Percentiles rank a stretch among this genome's conserved stretches.
These are phyloP conservation scores for Ceratobasidium sp. DNA, from an alignment of 1,284 basidiomycete species.

Conservation along the genomic window DNA sequence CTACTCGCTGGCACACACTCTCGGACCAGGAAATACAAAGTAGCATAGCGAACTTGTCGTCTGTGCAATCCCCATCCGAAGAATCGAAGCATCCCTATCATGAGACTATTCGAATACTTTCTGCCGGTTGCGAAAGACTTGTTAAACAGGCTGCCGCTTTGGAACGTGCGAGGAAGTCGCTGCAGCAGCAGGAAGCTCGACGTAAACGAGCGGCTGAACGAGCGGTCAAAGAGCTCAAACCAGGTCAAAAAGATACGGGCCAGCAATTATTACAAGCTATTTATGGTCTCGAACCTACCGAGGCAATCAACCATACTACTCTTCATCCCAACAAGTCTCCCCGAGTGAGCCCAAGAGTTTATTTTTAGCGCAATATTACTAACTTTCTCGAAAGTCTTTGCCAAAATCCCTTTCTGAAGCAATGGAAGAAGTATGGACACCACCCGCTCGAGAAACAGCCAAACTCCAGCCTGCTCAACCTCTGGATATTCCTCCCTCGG, in stretches of 20 bases:
- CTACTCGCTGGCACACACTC: slow-evolving; percentile 44
- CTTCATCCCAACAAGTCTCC: slow-evolving; percentile 16
- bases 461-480: slow-evolving; percentile 12
- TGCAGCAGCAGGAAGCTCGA: slow-evolving; percentile 65
- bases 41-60: slow-evolving; percentile 56
- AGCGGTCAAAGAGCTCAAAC: slow-evolving; percentile 66
- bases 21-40: slow-evolving; percentile 69
- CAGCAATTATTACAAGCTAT: slow-evolving; percentile 67
- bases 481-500: slow-evolving; percentile 42
- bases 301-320: slow-evolving; percentile 17
- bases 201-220: slow-evolving; percentile 60
- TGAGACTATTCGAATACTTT: slow-evolving; percentile 68
- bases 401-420: slow-evolving; percentile 72
- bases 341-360: slow-evolving; percentile 14
- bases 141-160: slow-evolving; percentile 28
- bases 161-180: slow-evolving; percentile 50
- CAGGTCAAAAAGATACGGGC: slow-evolving; percentile 67
- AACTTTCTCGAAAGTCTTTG: slow-evolving; percentile 56
- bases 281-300: slow-evolving; percentile 47
- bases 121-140: slow-evolving; percentile 60
- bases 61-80: slow-evolving; percentile 48
- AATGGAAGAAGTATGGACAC: slow-evolving; percentile 57
- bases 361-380: slow-evolving; percentile 39
- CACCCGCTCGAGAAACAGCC: slow-evolving; percentile 18
- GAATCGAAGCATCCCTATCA: slow-evolving; percentile 66